Conservation (phyloP, 495 filamentous ascomycete species). For the Penicillium soppii region DNA sequence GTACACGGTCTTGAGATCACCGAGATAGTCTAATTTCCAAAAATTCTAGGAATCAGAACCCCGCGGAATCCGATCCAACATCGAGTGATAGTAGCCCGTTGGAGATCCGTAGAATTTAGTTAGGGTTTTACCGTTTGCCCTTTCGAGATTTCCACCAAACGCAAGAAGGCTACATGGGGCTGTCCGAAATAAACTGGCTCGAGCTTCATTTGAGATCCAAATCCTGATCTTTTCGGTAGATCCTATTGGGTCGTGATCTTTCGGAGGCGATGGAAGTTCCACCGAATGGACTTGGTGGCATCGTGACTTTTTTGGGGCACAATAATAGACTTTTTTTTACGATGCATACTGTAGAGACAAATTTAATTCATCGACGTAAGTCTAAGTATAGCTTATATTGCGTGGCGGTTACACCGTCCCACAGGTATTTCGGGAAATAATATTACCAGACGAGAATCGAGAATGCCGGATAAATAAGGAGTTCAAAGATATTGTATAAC, state of each 20-base stretch:
- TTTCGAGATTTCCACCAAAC: neutral
- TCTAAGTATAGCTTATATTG: too few relatives aligned
- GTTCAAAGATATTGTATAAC: neutral
- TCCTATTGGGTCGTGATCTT: slow-evolving; percentile 17
- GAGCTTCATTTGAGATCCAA: slow-evolving; percentile 5
- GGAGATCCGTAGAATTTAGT: neutral
- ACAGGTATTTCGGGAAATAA: neutral
- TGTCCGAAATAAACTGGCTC: slow-evolving; percentile 2
- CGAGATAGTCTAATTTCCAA: neutral
- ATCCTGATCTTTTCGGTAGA: slow-evolving; percentile 11
- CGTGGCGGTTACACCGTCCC: neutral
- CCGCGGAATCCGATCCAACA: neutral
- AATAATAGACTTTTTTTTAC: too few relatives aligned
- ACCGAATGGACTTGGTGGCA: slow-evolving; percentile 9
- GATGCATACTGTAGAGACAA: too few relatives aligned
- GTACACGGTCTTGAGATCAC: neutral
- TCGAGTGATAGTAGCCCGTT: neutral
- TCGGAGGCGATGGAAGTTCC: slow-evolving; percentile 17
- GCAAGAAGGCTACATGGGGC: neutral
- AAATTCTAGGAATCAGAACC: neutral
- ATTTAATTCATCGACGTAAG: too few relatives aligned
- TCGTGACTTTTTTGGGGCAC: slow-evolving; percentile 1
- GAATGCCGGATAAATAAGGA: neutral
- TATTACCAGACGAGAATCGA: neutral
- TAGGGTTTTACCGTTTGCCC: neutral